Base-by-base conservation (phyloP, 225 moss, liverwort and hornwort genomes). In the Anthoceros angustus region DNA sequence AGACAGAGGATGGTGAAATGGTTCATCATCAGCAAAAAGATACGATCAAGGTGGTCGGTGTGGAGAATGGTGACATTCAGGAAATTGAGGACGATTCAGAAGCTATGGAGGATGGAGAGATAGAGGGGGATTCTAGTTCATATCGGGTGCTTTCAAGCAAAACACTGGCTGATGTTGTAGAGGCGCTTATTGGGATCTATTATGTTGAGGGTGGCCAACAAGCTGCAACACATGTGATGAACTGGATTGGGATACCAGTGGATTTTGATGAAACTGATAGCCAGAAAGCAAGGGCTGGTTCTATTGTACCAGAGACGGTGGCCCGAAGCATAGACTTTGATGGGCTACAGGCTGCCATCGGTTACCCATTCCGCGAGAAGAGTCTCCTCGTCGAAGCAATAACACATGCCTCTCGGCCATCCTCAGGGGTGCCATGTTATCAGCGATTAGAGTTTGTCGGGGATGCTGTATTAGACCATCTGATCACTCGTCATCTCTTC, bases 131-230 rank as follows among this genome's bases (percentile, higher is more conserved):
- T 71, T 85, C 98, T 1, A 92, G 89, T 82, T 92, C 98, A 1
- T 98, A 98, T 72, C 82, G 98, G 77, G 98, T 98, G 64, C 92
- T 98, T 39, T 98, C 98, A 23, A 98, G 92, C 81, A 98, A 98
- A 74, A 98, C 98, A 23, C 75, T 98, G 65, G 98, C 98, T 65
- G 98, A 98, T 79, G 98, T 98, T 43, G 98, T 98, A 26, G 98
- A 98, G 76, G 92, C 98, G 45, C 86, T 98, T 67, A 92, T 98
- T 65, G 98, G 98, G 60, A 87, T 98, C 26, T 98, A 98, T 61
- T 98, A 98, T 66, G 98, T 98, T 41, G 98, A 98, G 65, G 89
- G 92, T 41, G 98, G 92, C 1, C 98, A 89, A 61, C 82, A 84
- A 63, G 92, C 98, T 45, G 89, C 98, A 4, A 87, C 92, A 8